Evolutionary conservation across 495 filamentous ascomycete species (phyloP).

Genomic region (Aspergillus egyptiacus): DNA sequence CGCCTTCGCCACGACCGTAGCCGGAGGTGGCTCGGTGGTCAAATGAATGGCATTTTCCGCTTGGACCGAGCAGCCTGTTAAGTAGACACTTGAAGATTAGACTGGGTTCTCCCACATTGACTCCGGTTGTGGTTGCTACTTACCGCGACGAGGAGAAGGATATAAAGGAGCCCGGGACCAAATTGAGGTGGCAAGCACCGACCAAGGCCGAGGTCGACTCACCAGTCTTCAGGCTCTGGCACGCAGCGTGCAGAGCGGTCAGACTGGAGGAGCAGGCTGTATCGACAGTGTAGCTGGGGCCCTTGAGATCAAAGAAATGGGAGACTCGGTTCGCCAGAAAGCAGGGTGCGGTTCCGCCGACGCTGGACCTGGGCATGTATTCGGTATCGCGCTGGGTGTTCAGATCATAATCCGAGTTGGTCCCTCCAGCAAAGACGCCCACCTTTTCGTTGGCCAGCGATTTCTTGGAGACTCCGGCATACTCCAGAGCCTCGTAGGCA

Average conservation of each 20-base stretch:
- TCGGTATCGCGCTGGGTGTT: slow-evolving; percentile 24
- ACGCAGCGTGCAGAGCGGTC: slow-evolving; percentile 37
- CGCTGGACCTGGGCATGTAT: slow-evolving; percentile 20
- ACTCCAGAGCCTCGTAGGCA: slow-evolving; percentile 27
- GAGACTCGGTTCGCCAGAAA: slow-evolving; percentile 1
- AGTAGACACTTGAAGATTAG: background rate
- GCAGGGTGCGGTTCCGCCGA: slow-evolving; percentile 24
- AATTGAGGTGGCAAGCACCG: slow-evolving; percentile 53
- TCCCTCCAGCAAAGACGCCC: no score
- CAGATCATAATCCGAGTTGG: no score
- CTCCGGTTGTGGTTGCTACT: background rate
- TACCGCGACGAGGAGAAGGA: slow-evolving; percentile 38
- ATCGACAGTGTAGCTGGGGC: background rate
- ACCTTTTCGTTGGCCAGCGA: no score
- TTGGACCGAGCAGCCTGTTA: slow-evolving; percentile 20
- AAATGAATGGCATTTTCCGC: slow-evolving; percentile 25
- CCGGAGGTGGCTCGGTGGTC: slow-evolving; percentile 30
- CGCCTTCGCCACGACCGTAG: slow-evolving; percentile 43
- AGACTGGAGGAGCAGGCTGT: slow-evolving; percentile 21
- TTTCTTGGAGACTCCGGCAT: no score
- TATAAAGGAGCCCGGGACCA: slow-evolving; percentile 52
- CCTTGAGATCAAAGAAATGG: slow-evolving; percentile 6
- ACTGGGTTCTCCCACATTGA: no score
- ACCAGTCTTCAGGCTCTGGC: slow-evolving; percentile 42
- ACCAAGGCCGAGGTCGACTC: slow-evolving; percentile 43